Percentiles rank a stretch among this genome's conserved stretches.
These are phyloP conservation scores for Fallopia convolvulus DNA, from an alignment of 148 eudicot species.

Conservation along the genomic window DNA sequence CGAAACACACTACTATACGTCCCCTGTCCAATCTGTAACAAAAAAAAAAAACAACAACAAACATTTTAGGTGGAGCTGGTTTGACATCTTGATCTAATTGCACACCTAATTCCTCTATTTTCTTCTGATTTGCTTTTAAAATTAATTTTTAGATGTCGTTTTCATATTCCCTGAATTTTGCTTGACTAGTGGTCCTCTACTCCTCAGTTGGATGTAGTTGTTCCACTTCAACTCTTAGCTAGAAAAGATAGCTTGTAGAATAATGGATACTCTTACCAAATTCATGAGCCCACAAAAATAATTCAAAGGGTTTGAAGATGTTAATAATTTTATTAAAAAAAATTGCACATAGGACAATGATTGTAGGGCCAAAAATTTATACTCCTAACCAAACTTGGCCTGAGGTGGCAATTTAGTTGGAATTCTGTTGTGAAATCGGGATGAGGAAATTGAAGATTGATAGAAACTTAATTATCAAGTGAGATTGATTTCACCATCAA, in stretches of 20 bases:
- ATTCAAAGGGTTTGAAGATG: too few relatives aligned
- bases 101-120: neutral
- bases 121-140: neutral
- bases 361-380: neutral
- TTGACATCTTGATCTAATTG: neutral
- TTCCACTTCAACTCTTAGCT: neutral
- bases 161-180: neutral
- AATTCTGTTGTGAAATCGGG: neutral
- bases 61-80: neutral
- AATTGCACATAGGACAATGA: too few relatives aligned
- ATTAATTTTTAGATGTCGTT: neutral
- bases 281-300: neutral
- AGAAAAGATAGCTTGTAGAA: neutral
- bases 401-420: neutral
- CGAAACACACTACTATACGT: slow-evolving; percentile 88
- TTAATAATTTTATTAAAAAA: too few relatives aligned
- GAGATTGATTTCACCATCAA: neutral
- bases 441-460: too few relatives aligned
- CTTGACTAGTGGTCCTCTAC: neutral
- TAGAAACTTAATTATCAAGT: too few relatives aligned
- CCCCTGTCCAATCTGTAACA: slow-evolving; percentile 71
- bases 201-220: neutral
- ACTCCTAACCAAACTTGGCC: neutral
- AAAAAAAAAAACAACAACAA: neutral
- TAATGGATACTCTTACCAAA: neutral